Conservation (phyloP, 306 rosid genomes). For the Trichosanthes cucumerina region DNA sequence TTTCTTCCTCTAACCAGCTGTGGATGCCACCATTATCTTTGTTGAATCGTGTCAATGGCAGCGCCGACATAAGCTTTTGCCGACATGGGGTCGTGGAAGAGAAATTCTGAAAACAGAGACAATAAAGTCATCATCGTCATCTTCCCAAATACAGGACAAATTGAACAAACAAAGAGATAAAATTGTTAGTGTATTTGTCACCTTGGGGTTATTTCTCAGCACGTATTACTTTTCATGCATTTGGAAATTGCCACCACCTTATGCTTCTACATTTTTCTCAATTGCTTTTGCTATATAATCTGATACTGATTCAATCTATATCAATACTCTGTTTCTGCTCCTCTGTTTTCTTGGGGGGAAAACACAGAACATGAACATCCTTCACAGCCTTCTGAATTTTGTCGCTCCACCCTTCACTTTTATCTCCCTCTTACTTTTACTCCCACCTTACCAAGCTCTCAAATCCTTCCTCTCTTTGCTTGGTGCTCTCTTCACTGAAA, state of each 20-base stretch:
- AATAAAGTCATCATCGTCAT: background rate
- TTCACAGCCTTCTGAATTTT: slow-evolving; percentile 39
- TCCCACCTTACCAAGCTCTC: slow-evolving; percentile 39
- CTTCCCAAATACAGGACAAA: background rate
- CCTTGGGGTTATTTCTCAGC: background rate
- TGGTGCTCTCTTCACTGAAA: slow-evolving; percentile 26
- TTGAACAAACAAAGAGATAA: background rate
- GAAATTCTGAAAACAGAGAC: background rate
- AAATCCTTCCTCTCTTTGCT: slow-evolving; percentile 26
- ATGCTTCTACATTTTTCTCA: background rate
- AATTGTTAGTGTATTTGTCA: background rate
- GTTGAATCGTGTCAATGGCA: background rate
- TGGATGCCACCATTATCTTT: background rate
- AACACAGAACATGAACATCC: slow-evolving; percentile 16
- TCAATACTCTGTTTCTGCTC: background rate
- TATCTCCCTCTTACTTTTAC: slow-evolving; percentile 33
- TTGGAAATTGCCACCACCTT: background rate
- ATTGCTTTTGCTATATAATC: background rate
- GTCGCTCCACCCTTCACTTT: slow-evolving; percentile 50
- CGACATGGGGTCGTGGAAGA: background rate
- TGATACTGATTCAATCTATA: background rate
- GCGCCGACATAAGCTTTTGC: background rate
- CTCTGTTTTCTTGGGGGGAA: background rate
- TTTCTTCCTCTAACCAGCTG: background rate
- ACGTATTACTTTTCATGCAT: background rate